These are phyloP conservation scores for Sambucus nigra DNA, from an alignment of 129 eudicot species.

Conservation along the genomic window DNA sequence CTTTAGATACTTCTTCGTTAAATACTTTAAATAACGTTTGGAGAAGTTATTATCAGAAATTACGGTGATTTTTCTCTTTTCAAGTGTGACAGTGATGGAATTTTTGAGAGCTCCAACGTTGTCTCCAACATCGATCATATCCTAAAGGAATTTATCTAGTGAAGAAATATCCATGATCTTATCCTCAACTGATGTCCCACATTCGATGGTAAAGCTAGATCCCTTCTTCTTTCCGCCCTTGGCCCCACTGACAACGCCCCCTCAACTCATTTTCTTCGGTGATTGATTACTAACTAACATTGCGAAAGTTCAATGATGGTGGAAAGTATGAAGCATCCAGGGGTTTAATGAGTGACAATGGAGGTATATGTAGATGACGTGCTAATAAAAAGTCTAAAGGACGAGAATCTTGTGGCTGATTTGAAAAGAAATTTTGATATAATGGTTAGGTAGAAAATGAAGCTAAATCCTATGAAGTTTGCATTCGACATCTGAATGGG, in stretches of 20 bases:
- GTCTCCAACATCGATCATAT: conserved; percentile 40
- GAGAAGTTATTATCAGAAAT: conserved; percentile 30
- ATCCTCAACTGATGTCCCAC: conserved; percentile 48
- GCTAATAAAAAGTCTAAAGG: no score
- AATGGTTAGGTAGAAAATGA: no score
- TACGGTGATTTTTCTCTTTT: conserved; percentile 37
- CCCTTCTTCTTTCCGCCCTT: conserved; percentile 39
- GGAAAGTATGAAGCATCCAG: no score
- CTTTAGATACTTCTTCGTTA: conserved; percentile 43
- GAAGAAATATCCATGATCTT: conserved; percentile 49
- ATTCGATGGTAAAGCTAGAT: conserved; percentile 27
- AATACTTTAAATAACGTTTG: conserved; percentile 30
- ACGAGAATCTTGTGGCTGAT: no score
- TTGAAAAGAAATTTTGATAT: no score
- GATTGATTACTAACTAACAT: no score
- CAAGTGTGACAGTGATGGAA: conserved; percentile 33
- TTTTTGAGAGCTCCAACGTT: conserved; percentile 40
- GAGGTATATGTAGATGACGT: no score
- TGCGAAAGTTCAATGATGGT: no score
- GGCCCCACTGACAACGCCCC: conserved; percentile 25
- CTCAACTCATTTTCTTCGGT: conserved; percentile 40
- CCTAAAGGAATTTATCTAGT: conserved; percentile 42
- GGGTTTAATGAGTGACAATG: no score
- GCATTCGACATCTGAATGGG: no score
- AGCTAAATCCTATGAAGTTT: no score